Evolutionary conservation across 495 filamentous ascomycete species (phyloP).

Genomic region (Endocarpon pusillum): DNA sequence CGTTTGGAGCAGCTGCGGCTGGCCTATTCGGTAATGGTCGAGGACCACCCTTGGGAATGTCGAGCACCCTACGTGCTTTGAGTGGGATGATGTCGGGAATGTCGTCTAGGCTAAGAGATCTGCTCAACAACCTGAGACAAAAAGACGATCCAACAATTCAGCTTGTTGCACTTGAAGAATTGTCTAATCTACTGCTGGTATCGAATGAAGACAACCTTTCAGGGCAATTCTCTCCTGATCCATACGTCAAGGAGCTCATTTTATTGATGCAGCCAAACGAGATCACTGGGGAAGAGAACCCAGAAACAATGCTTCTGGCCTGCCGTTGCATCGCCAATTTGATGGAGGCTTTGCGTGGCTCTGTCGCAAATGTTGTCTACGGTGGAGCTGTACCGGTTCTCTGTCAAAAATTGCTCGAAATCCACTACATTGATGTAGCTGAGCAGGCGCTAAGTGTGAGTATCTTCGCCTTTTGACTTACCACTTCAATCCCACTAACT

Average conservation of each 20-base stretch:
- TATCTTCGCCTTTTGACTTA: slow-evolving; percentile 4
- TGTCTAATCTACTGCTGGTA: slow-evolving; percentile 82
- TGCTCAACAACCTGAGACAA: slow-evolving; percentile 65
- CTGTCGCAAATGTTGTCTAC: slow-evolving; percentile 90
- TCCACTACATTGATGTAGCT: slow-evolving; percentile 89
- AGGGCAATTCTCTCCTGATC: slow-evolving; percentile 86
- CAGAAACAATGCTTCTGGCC: slow-evolving; percentile 94
- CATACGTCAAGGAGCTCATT: slow-evolving; percentile 90
- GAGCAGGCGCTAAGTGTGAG: slow-evolving; percentile 85
- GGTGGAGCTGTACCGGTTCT: slow-evolving; percentile 87
- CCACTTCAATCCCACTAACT: slow-evolving; percentile 4
- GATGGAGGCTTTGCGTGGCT: slow-evolving; percentile 90
- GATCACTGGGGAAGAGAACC: slow-evolving; percentile 70
- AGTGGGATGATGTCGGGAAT: slow-evolving; percentile 82
- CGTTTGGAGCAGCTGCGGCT: slow-evolving; percentile 59
- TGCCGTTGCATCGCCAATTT: slow-evolving; percentile 93
- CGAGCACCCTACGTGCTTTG: slow-evolving; percentile 66
- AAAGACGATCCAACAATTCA: slow-evolving; percentile 83
- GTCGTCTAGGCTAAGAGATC: slow-evolving; percentile 61
- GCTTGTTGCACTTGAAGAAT: slow-evolving; percentile 79
- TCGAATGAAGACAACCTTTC: slow-evolving; percentile 95
- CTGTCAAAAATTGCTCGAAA: slow-evolving; percentile 85
- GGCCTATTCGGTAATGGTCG: slow-evolving; percentile 50
- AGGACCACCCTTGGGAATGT: slow-evolving; percentile 47
- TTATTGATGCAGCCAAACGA: slow-evolving; percentile 80